These are phyloP conservation scores for Xylariaceae sp. DNA, from an alignment of 2,329 filamentous ascomycete genomes.

Conservation along the genomic window DNA sequence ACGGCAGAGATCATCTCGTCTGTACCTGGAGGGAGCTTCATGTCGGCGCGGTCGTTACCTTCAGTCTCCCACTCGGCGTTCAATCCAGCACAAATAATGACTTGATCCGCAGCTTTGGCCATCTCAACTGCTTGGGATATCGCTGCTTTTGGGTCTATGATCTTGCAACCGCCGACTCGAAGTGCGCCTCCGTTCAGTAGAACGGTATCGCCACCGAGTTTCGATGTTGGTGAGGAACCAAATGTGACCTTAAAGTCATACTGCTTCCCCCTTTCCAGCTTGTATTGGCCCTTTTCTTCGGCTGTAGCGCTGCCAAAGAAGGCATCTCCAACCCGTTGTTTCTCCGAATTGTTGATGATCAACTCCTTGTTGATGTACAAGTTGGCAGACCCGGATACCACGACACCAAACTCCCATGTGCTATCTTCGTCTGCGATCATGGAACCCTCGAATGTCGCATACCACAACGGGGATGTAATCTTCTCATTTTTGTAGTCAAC, in stretches of 20 bases:
- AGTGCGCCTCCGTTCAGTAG: slow-evolving; percentile 57
- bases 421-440: slow-evolving; percentile 57
- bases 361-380: slow-evolving; percentile 59
- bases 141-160: slow-evolving; percentile 53
- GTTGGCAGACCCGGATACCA: slow-evolving; percentile 62
- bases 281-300: slow-evolving; percentile 56
- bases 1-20: slow-evolving; percentile 67
- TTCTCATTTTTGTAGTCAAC: slow-evolving; percentile 50
- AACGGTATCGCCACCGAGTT: slow-evolving; percentile 45
- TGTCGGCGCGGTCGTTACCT: slow-evolving; percentile 71
- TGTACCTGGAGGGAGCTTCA: slow-evolving; percentile 70
- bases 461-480: slow-evolving; percentile 49
- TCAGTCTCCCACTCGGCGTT: slow-evolving; percentile 81
- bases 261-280: slow-evolving; percentile 53
- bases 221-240: slow-evolving; percentile 54
- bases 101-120: slow-evolving; percentile 68
- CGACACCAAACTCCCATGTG: slow-evolving; percentile 61
- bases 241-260: slow-evolving; percentile 59
- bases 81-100: slow-evolving; percentile 72
- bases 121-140: slow-evolving; percentile 63
- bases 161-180: slow-evolving; percentile 56
- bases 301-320: slow-evolving; percentile 63
- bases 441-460: slow-evolving; percentile 56
- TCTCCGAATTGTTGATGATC: slow-evolving; percentile 62
- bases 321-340: slow-evolving; percentile 57